These are phyloP conservation scores for Fusarium drepaniforme DNA, from an alignment of 2,329 filamentous ascomycete genomes.

Conservation along the genomic window DNA sequence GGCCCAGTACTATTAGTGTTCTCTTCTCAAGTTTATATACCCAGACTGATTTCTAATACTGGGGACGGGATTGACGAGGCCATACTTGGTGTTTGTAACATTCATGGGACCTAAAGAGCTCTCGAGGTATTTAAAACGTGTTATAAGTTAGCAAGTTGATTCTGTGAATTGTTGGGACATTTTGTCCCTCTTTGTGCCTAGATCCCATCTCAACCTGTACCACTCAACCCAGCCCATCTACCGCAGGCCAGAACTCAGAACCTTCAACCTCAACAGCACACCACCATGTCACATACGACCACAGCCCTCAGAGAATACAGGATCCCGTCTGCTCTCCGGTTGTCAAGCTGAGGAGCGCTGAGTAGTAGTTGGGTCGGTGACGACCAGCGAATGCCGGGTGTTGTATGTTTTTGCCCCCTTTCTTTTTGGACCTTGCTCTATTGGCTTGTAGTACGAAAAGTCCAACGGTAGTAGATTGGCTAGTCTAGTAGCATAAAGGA, in stretches of 20 bases:
- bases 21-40: not conserved
- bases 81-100: not conserved
- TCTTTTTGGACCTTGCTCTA: not conserved
- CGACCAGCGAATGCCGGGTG: constrained; percentile 20
- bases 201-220: not conserved
- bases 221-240: no score
- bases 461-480: no score
- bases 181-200: not conserved
- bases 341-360: constrained; percentile 15
- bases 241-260: not conserved
- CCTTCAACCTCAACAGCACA: not conserved
- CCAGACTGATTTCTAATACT: no score
- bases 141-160: not conserved
- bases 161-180: not conserved
- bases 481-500: not conserved
- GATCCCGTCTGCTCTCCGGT: constrained; percentile 17
- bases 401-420: not conserved
- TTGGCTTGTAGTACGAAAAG: not conserved
- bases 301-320: constrained; percentile 15
- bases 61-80: not conserved
- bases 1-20: not conserved
- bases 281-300: constrained; percentile 5
- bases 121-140: not conserved
- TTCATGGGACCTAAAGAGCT: not conserved
- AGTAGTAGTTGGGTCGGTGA: constrained; percentile 25